Percentiles rank a stretch among this genome's conserved stretches.
Conservation (phyloP, 495 filamentous ascomycete genomes). For the Lineolata rhizophorae region DNA sequence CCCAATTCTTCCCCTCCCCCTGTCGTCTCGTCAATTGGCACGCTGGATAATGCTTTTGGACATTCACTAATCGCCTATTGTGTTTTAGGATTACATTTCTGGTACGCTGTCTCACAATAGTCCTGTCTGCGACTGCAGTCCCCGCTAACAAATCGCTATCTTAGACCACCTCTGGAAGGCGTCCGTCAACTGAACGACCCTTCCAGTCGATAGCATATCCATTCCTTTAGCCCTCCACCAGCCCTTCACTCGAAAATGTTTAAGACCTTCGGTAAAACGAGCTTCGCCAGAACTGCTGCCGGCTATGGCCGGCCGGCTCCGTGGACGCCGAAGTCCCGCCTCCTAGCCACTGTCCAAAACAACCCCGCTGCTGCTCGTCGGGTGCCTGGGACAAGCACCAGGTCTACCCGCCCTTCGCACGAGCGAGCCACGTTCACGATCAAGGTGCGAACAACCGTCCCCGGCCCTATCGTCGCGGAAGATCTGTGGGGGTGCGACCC, state of each 20-base stretch:
- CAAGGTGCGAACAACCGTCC: too few species aligned
- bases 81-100: constrained; percentile 14
- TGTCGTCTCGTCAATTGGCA: too few species aligned
- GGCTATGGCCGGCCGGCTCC: constrained; percentile 26
- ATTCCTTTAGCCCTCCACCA: constrained; percentile 1
- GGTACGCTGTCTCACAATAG: constrained; percentile 7
- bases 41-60: background rate
- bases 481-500: constrained; percentile 3
- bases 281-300: constrained; percentile 8
- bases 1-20: too few species aligned
- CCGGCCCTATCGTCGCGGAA: too few species aligned
- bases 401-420: constrained; percentile 33
- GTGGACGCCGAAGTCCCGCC: constrained; percentile 32
- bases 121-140: background rate
- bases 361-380: constrained; percentile 39
- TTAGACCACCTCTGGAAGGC: constrained; percentile 98
- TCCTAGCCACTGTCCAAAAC: constrained; percentile 47
- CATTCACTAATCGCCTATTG: background rate
- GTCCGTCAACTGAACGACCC: constrained; percentile 43
- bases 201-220: constrained; percentile 9
- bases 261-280: constrained; percentile 34
- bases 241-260: constrained; percentile 34
- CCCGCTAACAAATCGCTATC: constrained; percentile 11
- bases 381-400: constrained; percentile 21
- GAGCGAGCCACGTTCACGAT: constrained; percentile 90